Evolutionary conservation across 2,329 filamentous ascomycete genomes (phyloP).

Genomic region (Didymosphaeria variabile): DNA sequence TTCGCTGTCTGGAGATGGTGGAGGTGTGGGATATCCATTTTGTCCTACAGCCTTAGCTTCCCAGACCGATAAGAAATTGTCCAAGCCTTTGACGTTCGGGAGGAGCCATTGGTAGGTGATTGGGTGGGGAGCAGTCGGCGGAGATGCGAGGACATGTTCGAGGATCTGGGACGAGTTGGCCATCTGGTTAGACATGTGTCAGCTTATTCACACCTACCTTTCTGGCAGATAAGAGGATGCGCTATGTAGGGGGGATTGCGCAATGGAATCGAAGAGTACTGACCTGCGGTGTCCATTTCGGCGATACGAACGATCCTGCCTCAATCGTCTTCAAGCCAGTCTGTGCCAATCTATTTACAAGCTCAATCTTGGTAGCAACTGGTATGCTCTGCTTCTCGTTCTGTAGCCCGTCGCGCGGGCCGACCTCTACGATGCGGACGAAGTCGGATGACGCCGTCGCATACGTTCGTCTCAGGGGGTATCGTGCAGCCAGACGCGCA

Average conservation of each 20-base stretch:
- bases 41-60: slow-evolving; percentile 50
- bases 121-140: slow-evolving; percentile 61
- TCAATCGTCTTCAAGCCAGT: slow-evolving; percentile 80
- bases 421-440: slow-evolving; percentile 79
- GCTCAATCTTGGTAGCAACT: slow-evolving; percentile 76
- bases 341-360: slow-evolving; percentile 73
- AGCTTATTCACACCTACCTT: slow-evolving; percentile 18
- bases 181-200: slow-evolving; percentile 65
- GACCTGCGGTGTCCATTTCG: slow-evolving; percentile 86
- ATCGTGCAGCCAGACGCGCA: slow-evolving; percentile 47
- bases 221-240: neutral
- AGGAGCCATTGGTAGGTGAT: slow-evolving; percentile 83
- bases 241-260: neutral
- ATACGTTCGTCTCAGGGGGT: slow-evolving; percentile 42
- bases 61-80: slow-evolving; percentile 67
- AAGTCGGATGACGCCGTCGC: slow-evolving; percentile 51
- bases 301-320: slow-evolving; percentile 82
- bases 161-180: slow-evolving; percentile 80
- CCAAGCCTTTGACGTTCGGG: slow-evolving; percentile 77
- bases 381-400: slow-evolving; percentile 80
- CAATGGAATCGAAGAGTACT: neutral
- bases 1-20: slow-evolving; percentile 47
- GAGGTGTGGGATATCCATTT: slow-evolving; percentile 61
- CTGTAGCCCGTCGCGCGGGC: slow-evolving; percentile 85
- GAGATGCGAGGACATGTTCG: slow-evolving; percentile 69